phyloP scores from a whole-genome alignment of 805 yeast species.

The Metschnikowia kofuensis region DNA sequence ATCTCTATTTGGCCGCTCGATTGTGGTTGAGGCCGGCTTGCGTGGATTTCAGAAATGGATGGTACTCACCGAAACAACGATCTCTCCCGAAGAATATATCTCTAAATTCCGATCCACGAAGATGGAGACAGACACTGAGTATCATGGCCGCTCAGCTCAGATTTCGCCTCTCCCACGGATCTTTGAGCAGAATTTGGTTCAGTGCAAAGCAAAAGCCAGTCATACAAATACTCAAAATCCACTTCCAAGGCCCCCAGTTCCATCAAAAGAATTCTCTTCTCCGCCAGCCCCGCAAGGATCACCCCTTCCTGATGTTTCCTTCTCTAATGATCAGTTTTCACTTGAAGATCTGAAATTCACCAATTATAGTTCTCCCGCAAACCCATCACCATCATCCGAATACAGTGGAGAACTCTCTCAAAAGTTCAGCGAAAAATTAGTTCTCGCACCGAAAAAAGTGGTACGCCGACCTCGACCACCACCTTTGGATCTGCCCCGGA shows the following conservation, averaged over 20 bases:
- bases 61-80: slow-evolving; percentile 64
- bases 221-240: not conserved
- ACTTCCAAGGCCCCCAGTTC: slow-evolving; percentile 17
- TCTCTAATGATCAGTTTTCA: slow-evolving; percentile 7
- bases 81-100: slow-evolving; percentile 36
- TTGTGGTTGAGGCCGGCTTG: slow-evolving; percentile 77
- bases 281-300: slow-evolving; percentile 20
- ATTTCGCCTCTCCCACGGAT: slow-evolving; percentile 3
- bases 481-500: slow-evolving; percentile 9
- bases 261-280: slow-evolving; percentile 18
- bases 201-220: not conserved
- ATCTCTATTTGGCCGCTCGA: slow-evolving; percentile 72
- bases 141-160: slow-evolving; percentile 11
- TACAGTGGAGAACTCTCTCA: slow-evolving; percentile 5
- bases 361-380: not conserved
- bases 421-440: slow-evolving; percentile 4
- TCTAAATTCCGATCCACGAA: slow-evolving; percentile 22
- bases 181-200: not conserved
- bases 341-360: slow-evolving; percentile 5
- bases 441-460: not conserved
- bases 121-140: slow-evolving; percentile 1
- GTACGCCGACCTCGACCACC: slow-evolving; percentile 17
- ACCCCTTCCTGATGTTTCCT: slow-evolving; percentile 9
- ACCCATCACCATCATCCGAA: slow-evolving; percentile 1
- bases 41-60: slow-evolving; percentile 81